Percentiles rank a stretch among this genome's conserved stretches.
These are phyloP conservation scores for Epichloe bromicola DNA, from an alignment of 2,329 filamentous ascomycete species.

Conservation along the genomic window DNA sequence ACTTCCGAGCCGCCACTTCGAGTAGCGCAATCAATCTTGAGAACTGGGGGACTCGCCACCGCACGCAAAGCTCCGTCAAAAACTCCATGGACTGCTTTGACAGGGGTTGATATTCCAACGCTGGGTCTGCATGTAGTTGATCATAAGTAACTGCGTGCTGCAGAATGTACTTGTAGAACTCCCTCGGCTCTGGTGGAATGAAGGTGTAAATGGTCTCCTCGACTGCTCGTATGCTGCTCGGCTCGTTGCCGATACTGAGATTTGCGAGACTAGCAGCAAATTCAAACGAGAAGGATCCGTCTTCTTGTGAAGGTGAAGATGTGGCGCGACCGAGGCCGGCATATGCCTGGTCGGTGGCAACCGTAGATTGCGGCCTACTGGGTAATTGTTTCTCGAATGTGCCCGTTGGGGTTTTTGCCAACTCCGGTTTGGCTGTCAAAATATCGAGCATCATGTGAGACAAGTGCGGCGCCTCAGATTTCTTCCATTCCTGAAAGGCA, in stretches of 20 bases:
- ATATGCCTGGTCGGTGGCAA: slow-evolving; percentile 36
- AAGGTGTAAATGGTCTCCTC: slow-evolving; percentile 69
- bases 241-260: slow-evolving; percentile 47
- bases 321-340: slow-evolving; percentile 40
- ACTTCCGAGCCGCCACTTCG: slow-evolving; percentile 77
- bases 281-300: slow-evolving; percentile 38
- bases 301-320: slow-evolving; percentile 32
- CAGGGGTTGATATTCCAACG: slow-evolving; percentile 38
- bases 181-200: slow-evolving; percentile 72
- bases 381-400: slow-evolving; percentile 44
- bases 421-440: slow-evolving; percentile 69
- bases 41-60: slow-evolving; percentile 86
- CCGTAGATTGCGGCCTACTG: slow-evolving; percentile 33
- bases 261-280: slow-evolving; percentile 54
- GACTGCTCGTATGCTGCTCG: slow-evolving; percentile 36
- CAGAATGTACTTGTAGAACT: slow-evolving; percentile 72
- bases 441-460: slow-evolving; percentile 92
- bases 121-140: slow-evolving; percentile 40
- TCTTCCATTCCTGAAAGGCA: slow-evolving; percentile 81
- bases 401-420: slow-evolving; percentile 62
- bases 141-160: slow-evolving; percentile 61
- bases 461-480: slow-evolving; percentile 72
- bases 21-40: slow-evolving; percentile 70
- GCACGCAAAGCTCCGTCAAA: slow-evolving; percentile 68
- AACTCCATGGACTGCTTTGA: slow-evolving; percentile 73